A percentile compares a stretch with the other conserved stretches of the same genome.
Conservation (phyloP, 108 stramenopile genomes). For the Cyclostephanos invisitatus region DNA sequence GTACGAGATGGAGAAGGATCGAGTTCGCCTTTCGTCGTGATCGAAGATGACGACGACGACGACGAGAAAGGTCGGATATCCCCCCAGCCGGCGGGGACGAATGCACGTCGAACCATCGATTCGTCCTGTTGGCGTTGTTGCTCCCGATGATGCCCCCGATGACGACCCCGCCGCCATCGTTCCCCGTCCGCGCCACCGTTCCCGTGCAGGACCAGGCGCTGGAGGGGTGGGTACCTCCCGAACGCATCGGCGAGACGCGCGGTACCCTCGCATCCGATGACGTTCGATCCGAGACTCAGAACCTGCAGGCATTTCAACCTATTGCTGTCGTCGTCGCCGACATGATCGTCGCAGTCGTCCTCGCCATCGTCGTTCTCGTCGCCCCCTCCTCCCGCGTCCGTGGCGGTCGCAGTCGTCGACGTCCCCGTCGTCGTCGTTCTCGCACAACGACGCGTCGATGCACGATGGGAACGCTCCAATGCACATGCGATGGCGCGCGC, state of each 20-base stretch:
- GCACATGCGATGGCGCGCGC: slow-evolving; percentile 23
- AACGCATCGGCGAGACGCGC: slow-evolving; percentile 19
- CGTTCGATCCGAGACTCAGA: slow-evolving; percentile 35
- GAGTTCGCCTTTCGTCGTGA: neutral
- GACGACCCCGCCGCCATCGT: neutral
- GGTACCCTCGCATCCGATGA: slow-evolving; percentile 15
- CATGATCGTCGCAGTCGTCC: neutral
- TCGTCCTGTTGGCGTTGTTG: neutral
- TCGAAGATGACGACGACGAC: neutral
- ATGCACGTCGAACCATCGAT: slow-evolving; percentile 3
- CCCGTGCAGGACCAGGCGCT: slow-evolving; percentile 31
- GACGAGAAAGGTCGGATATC: neutral
- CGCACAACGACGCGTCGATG: too few species aligned
- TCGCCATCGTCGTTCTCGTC: neutral
- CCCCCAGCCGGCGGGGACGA: slow-evolving; percentile 20
- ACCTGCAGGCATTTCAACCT: slow-evolving; percentile 26
- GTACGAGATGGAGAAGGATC: neutral
- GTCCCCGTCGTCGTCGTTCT: neutral
- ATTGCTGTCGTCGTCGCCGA: neutral
- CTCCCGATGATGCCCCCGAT: neutral
- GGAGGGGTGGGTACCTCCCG: slow-evolving; percentile 14
- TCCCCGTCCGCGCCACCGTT: neutral
- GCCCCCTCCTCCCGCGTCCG: neutral
- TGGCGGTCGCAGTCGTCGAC: neutral
- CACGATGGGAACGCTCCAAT: neutral